Base-by-base conservation (phyloP, 768 basidiomycete species). In the Psilocybe azurescens region DNA sequence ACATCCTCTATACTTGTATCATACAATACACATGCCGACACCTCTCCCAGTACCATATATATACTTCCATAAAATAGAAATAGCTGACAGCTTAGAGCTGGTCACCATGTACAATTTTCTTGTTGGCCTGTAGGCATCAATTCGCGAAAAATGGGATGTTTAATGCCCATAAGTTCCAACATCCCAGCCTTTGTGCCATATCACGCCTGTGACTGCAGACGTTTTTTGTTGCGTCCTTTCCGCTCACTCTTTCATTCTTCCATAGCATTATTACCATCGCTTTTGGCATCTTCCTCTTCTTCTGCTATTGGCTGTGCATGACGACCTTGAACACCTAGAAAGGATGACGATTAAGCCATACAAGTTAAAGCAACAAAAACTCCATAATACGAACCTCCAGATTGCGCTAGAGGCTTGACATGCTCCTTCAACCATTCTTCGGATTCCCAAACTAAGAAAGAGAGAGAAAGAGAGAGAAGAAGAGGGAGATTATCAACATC, bases 391-490 rank as follows among this genome's bases (percentile, higher is more conserved):
- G 60, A 63, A 89, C 92, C 92, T 77, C 90, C 91, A 67, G 88
- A 88, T 67, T 89, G 83, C 11, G 86, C 83, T 53, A 91, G 77
- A 10, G 93, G 91, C 69, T 94, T 93, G 2, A 90, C 89, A 73
- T 96, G 81, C 69, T 90, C 82, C 73, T 87, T 79, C 32, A 97
- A 77, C 95, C 95, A 98, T 64, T 97, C 95, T 75, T 98, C 96
- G 0, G 92, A 90, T 71, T 95, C 93, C 96, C 96, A 98, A 66
- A 98, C 95, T 97, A 69, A 8, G 59, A n/a, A 54, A 47, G 13
- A 14, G 38, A 24, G 32, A 56, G 51, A 16, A 53, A 60, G 28
- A 38, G 48, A 56, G n/a, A n/a, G n/a, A n/a, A n/a, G n/a, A n/a
- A n/a, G n/a, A n/a, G n/a, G n/a, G n/a, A n/a, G n/a, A n/a, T n/a